Percentiles rank a stretch among this genome's conserved stretches.
Evolutionary conservation across 345 rosid species (phyloP).

Genomic region (Lepidium didymum): DNA sequence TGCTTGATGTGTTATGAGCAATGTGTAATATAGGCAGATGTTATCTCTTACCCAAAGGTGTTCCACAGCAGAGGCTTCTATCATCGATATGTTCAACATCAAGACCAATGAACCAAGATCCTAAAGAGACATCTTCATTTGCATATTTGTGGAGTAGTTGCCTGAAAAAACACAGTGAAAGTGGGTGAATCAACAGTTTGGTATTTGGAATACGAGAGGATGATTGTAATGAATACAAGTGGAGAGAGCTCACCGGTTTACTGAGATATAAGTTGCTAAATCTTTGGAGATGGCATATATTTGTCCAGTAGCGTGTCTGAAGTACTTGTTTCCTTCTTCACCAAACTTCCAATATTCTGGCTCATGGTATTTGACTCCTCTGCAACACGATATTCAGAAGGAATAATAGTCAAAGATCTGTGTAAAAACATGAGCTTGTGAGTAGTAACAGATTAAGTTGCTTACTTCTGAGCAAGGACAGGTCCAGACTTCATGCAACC

Average conservation of each 20-base stretch:
- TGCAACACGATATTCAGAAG: conserved; percentile 12
- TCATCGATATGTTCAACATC: conserved; percentile 88
- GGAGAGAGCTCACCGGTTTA: conserved; percentile 42
- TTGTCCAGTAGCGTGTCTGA: conserved; percentile 93
- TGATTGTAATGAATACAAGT: background rate
- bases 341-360: conserved; percentile 95
- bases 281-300: conserved; percentile 84
- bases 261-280: conserved; percentile 78
- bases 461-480: conserved; percentile 69
- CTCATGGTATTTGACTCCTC: conserved; percentile 81
- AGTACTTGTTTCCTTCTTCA: conserved; percentile 85
- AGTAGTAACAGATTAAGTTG: conserved; percentile 10
- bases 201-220: background rate
- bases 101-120: conserved; percentile 81
- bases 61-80: conserved; percentile 78
- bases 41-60: conserved; percentile 57
- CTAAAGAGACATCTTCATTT: conserved; percentile 87
- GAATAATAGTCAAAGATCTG: background rate
- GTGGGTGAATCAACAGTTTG: background rate
- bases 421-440: background rate
- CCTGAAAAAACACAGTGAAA: conserved; percentile 23
- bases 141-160: conserved; percentile 77
- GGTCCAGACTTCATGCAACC: conserved; percentile 99
- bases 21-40: background rate
- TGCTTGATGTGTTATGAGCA: background rate